These are phyloP conservation scores for Cutaneotrichosporon mucoides DNA, from an alignment of 1,284 basidiomycete species.

Conservation along the genomic window DNA sequence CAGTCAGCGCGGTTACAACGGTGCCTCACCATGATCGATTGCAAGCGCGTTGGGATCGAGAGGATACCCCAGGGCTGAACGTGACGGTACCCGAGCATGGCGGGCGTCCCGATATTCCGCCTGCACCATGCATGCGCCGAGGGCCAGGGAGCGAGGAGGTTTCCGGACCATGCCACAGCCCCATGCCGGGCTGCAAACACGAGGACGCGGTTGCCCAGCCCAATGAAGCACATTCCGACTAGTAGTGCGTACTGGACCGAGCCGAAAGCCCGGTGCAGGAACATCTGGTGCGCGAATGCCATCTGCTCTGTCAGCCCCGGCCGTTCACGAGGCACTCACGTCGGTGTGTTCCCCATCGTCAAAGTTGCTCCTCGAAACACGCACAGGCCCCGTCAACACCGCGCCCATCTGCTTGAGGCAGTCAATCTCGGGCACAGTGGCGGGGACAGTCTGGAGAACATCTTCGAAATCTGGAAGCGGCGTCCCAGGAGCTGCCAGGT, in stretches of 20 bases:
- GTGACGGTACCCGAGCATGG: slow-evolving; percentile 25
- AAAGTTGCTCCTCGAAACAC: slow-evolving; percentile 1
- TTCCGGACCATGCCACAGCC: not conserved
- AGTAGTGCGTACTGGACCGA: slow-evolving; percentile 24
- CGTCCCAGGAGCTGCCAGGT: not conserved
- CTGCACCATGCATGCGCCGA: slow-evolving; percentile 15
- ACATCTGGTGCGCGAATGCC: not conserved
- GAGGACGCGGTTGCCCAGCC: slow-evolving; percentile 15
- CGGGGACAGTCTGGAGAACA: not conserved
- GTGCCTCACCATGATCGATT: slow-evolving; percentile 24
- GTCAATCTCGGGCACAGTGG: not conserved
- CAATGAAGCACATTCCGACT: slow-evolving; percentile 16
- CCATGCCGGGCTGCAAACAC: not conserved
- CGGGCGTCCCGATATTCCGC: slow-evolving; percentile 22
- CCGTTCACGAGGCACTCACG: not conserved
- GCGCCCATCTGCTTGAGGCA: not conserved
- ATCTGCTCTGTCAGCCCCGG: not conserved
- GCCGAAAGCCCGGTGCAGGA: slow-evolving; percentile 27
- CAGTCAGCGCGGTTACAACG: not conserved
- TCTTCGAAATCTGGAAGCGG: not conserved
- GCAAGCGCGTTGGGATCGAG: slow-evolving; percentile 29
- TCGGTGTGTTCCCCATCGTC: slow-evolving; percentile 2
- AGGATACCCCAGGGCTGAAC: slow-evolving; percentile 24
- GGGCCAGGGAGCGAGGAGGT: slow-evolving; percentile 1
- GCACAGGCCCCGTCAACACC: not conserved